A percentile compares a stretch with the other conserved stretches of the same genome.
These are phyloP conservation scores for Metschnikowia corniflorae DNA, from an alignment of 805 yeast genomes.

Conservation along the genomic window DNA sequence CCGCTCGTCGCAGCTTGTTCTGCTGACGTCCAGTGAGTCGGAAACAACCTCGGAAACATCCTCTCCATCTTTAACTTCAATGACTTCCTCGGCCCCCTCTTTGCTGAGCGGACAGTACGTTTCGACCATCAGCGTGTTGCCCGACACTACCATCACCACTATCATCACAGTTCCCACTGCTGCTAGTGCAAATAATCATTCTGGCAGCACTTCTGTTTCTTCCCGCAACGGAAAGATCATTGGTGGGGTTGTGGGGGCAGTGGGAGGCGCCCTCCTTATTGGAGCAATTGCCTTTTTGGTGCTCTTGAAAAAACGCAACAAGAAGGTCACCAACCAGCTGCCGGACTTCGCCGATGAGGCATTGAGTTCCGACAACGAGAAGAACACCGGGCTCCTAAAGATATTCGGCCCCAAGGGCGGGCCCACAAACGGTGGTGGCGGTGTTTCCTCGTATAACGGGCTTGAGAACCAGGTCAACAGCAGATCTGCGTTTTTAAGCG, in stretches of 20 bases:
- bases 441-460: slow-evolving; percentile 22
- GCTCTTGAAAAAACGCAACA: slow-evolving; percentile 31
- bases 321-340: slow-evolving; percentile 35
- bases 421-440: slow-evolving; percentile 17
- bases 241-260: slow-evolving; percentile 45
- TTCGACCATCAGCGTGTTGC: slow-evolving; percentile 21
- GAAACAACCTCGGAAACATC: background rate
- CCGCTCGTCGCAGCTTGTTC: background rate
- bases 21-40: background rate
- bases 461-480: slow-evolving; percentile 25
- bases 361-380: slow-evolving; percentile 19
- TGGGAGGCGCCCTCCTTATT: slow-evolving; percentile 43
- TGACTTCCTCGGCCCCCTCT: slow-evolving; percentile 9
- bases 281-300: slow-evolving; percentile 36
- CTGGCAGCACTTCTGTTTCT: slow-evolving; percentile 9
- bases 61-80: background rate
- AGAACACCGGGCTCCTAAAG: slow-evolving; percentile 26
- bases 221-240: slow-evolving; percentile 29
- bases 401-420: slow-evolving; percentile 27
- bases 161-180: slow-evolving; percentile 38
- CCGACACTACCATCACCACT: slow-evolving; percentile 40
- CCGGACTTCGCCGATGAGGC: slow-evolving; percentile 41
- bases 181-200: slow-evolving; percentile 12
- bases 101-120: slow-evolving; percentile 9
- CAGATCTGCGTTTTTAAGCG: slow-evolving; percentile 15